Percentiles rank a stretch among this genome's conserved stretches.
phyloP scores from a whole-genome alignment of 148 eudicot species.

The Chenopodium suecicum region DNA sequence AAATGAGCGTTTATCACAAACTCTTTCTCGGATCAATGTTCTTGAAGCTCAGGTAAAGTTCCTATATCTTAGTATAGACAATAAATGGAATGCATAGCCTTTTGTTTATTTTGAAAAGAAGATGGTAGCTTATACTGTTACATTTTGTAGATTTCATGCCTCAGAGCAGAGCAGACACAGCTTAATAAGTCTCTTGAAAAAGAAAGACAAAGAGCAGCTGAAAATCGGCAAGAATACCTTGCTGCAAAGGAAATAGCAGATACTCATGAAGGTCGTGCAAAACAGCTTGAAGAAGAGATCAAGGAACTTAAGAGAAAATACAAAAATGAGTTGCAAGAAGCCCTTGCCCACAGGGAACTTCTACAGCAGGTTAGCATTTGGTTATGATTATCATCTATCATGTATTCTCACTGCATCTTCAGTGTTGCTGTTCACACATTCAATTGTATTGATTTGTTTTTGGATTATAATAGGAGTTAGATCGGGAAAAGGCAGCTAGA shows the following conservation, averaged over 20 bases:
- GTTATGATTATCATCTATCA: conserved; percentile 11
- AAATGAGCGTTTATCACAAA: conserved; percentile 88
- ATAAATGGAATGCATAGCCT: background rate
- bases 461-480: conserved; percentile 57
- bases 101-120: background rate
- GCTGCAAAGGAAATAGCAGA: conserved; percentile 87
- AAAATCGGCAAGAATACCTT: conserved; percentile 89
- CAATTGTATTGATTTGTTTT: background rate
- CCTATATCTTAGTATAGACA: conserved; percentile 17
- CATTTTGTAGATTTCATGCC: conserved; percentile 79
- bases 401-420: conserved; percentile 15
- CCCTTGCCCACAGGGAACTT: conserved; percentile 67
- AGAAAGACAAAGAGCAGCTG: conserved; percentile 98
- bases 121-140: conserved; percentile 27
- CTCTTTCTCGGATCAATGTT: conserved; percentile 89
- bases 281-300: conserved; percentile 79
- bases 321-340: conserved; percentile 83
- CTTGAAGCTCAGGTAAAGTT: conserved; percentile 90
- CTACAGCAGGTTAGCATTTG: conserved; percentile 66
- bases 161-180: conserved; percentile 94
- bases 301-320: conserved; percentile 83
- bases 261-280: conserved; percentile 79
- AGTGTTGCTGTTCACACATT: background rate
- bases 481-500: conserved; percentile 77
- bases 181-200: conserved; percentile 83